Evolutionary conservation across 768 basidiomycete genomes (phyloP), one percentile per base, ranked within the genome.

Genomic region (Calvatia gigantea): DNA sequence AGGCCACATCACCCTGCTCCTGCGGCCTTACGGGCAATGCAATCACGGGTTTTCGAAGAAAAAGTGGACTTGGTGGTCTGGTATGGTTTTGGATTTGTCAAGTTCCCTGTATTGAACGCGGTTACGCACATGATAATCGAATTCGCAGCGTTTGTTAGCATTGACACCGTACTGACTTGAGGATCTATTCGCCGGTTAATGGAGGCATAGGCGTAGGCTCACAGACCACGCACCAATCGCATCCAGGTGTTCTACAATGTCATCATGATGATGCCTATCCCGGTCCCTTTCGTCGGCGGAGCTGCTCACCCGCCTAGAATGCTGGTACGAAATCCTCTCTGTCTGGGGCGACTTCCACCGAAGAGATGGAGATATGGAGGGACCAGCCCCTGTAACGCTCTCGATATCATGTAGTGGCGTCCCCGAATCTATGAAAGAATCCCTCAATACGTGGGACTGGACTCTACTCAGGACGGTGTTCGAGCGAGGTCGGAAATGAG

Each of bases 191-290:
- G 51, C 14, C 25, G 48, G 58, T 55, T 45, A 58, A 49, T 25
- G 21, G 56, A 21, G 11, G 14, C 57, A 32, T 27, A 8, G n/a
- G 32, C 23, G 12, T 23, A 49, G 39, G 31, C 37, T 48, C 21
- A 25, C 12, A 29, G 23, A 61, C 41, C 12, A 25, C 74, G 42
- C 61, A 85, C 87, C 88, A 57, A 91, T 88, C 39, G 84, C 86
- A 69, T 94, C 91, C 60, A 94, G 70, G 66, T 92, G 85, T 58
- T 92, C 91, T 4, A 93, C 88, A 44, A 92, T 81, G 61, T 90
- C 86, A 62, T 92, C 87, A 57, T 86, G 81, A 64, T 92, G 86
- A 54, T 82, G 76, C 19, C 71, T 64, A 2, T 67, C 54, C 42
- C 45, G 41, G 14, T 28, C 39, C 27, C 54, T 45, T 4, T 43